Evolutionary conservation across 108 stramenopile species (phyloP).

Genomic region (Conticribra guillardii): DNA sequence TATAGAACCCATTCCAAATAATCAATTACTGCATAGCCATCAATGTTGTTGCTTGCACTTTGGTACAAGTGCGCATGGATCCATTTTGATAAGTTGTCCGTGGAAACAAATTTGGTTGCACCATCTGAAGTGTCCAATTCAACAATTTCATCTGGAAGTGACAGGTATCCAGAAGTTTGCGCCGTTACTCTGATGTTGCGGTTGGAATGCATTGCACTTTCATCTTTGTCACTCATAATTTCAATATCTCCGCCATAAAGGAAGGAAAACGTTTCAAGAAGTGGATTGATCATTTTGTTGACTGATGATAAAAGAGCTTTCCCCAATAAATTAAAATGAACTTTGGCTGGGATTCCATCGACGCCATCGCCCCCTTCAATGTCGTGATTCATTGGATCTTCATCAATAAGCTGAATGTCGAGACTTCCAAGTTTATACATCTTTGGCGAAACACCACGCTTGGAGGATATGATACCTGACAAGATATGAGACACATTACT

Average conservation of each 20-base stretch:
- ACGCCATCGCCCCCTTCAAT: not conserved
- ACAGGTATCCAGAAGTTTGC: constrained; percentile 23
- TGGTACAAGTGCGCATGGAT: constrained; percentile 14
- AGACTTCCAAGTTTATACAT: constrained; percentile 23
- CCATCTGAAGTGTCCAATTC: constrained; percentile 3
- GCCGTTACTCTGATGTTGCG: constrained; percentile 5
- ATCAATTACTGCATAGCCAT: not conserved
- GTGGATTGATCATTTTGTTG: constrained; percentile 11
- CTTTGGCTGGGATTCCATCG: not conserved
- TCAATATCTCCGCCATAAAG: constrained; percentile 37
- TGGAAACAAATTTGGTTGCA: constrained; percentile 15
- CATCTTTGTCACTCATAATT: not conserved
- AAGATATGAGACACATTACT: constrained; percentile 10
- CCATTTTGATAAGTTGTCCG: constrained; percentile 27
- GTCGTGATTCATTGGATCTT: constrained; percentile 32
- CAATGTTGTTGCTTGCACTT: not conserved
- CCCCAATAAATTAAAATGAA: constrained; percentile 22
- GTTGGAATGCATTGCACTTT: not conserved
- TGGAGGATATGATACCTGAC: constrained; percentile 3
- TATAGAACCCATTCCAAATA: constrained; percentile 35
- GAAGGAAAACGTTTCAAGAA: constrained; percentile 34
- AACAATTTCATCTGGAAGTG: constrained; percentile 18
- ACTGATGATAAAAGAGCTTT: constrained; percentile 32
- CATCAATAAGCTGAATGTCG: constrained; percentile 35
- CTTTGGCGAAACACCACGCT: not conserved